Evolutionary conservation across 2,329 filamentous ascomycete species (phyloP).

Genomic region (Beauveria bassiana): DNA sequence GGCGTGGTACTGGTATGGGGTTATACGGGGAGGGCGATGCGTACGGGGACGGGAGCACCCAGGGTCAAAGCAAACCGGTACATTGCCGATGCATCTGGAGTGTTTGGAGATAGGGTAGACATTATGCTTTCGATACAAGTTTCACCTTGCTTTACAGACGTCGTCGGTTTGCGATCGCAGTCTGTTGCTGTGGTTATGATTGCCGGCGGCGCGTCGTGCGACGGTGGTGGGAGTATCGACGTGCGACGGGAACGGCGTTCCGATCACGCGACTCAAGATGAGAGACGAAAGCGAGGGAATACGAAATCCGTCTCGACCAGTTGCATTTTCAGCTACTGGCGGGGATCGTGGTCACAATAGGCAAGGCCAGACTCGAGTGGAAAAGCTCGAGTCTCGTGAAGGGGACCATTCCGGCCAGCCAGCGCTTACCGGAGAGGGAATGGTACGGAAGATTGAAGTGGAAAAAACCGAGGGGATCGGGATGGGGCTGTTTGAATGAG

Average conservation of each 20-base stretch:
- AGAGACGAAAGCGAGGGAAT: not conserved
- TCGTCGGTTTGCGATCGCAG: not conserved
- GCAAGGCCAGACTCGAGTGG: not conserved
- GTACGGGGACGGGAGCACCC: not conserved
- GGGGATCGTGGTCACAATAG: not conserved
- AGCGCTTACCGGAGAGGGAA: not conserved
- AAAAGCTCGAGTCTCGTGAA: not conserved
- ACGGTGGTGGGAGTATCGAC: not conserved
- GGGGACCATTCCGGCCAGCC: not conserved
- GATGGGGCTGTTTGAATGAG: not conserved
- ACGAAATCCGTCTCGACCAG: not conserved
- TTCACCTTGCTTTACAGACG: not conserved
- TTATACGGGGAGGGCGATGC: not conserved
- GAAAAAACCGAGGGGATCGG: not conserved
- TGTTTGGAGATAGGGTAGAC: not conserved
- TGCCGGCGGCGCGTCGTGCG: not conserved
- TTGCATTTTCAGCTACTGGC: not conserved
- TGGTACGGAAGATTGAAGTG: not conserved
- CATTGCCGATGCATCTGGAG: not conserved
- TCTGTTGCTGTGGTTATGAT: not conserved
- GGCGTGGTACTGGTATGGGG: not conserved
- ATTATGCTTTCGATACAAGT: not conserved
- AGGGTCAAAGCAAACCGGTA: not conserved
- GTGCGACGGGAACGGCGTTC: not conserved
- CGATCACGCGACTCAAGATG: not conserved